A percentile compares a stretch with the other conserved stretches of the same genome.
Conservation (phyloP, 495 filamentous ascomycete genomes). For the Aspergillus funiculosus region DNA sequence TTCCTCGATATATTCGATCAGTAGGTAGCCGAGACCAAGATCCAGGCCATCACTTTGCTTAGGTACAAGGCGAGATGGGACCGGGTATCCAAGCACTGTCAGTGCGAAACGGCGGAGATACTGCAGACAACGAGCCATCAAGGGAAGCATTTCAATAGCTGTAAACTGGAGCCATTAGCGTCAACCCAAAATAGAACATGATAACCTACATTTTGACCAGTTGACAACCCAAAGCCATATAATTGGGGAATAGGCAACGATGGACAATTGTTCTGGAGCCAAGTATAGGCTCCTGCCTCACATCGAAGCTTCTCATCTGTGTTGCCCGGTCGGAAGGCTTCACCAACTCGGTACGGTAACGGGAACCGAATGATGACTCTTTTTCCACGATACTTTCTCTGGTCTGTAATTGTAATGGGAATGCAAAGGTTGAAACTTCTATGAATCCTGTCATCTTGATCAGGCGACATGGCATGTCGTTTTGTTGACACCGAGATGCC, state of each 20-base stretch:
- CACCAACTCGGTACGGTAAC: conserved; percentile 28
- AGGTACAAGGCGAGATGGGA: conserved; percentile 20
- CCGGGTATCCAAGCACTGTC: conserved; percentile 8
- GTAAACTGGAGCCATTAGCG: too few relatives aligned
- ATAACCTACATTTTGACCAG: too few relatives aligned
- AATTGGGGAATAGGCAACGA: conserved; percentile 28
- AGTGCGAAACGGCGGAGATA: not conserved
- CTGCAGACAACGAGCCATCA: too few relatives aligned
- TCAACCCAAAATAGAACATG: too few relatives aligned
- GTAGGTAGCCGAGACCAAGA: conserved; percentile 30
- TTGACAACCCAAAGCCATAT: too few relatives aligned
- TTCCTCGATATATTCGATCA: conserved; percentile 31
- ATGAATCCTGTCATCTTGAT: conserved; percentile 23
- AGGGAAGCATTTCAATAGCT: too few relatives aligned
- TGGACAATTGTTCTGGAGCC: conserved; percentile 29
- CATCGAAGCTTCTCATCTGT: conserved; percentile 30
- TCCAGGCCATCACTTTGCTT: too few relatives aligned
- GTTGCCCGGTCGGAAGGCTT: conserved; percentile 25
- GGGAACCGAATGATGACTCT: conserved; percentile 28
- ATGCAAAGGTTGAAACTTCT: conserved; percentile 34
- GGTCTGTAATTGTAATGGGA: conserved; percentile 18
- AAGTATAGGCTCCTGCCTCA: conserved; percentile 24
- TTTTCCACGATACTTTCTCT: conserved; percentile 7
- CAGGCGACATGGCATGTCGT: not conserved
- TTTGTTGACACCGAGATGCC: too few relatives aligned